Base-by-base conservation (phyloP, 257 asterid genomes). In the Solanum megistacrolobum region DNA sequence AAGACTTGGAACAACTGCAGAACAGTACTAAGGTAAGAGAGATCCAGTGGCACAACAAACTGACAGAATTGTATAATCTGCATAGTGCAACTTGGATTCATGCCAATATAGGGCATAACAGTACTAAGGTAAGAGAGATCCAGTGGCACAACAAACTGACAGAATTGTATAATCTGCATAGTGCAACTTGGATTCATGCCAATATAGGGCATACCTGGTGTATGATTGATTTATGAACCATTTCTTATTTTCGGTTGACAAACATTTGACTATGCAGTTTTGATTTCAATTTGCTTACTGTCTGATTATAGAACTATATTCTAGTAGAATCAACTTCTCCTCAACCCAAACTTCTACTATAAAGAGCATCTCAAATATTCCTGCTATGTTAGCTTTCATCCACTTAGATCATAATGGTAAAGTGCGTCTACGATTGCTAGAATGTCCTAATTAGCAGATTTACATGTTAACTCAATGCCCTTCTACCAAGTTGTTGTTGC, bases 1-100 rank as follows among this genome's bases (percentile, higher is more conserved):
- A 89, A 14, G 98, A 92, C 91, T 95, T 96, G 89, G 96, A 87
- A 92, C 91, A 86, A 34, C 88, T 86, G 88, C 55, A 79, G 23
- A 79, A 14, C 36, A 81, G 39, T 81, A 48, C 85, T 16, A 81
- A 81, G 29, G 69, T 81, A 27, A 43, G 38, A 79, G 65, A 27
- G 20, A 43, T 78, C 66, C 41, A 86, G 25, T 18, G 82, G 48
- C 71, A 46, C 11, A 41, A n/a, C 60, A 23, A 85, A 85, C 21
- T 81, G 41, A 81, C 27, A 46, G 14, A 81, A 29, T 79, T 34
- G 7, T 39, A 79, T 79, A 41, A 79, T 79, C 60, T 29, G 5
- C 38, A 69, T 13, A 69, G 34, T 25, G 32, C 13, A 76, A 13
- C 83, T 78, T 76, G 83, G 32, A 74, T 74, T 74, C 31, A 74